phyloP scores from a whole-genome alignment of 176 grass and related monocot genomes.

The Hsuehochloa calcarea region DNA sequence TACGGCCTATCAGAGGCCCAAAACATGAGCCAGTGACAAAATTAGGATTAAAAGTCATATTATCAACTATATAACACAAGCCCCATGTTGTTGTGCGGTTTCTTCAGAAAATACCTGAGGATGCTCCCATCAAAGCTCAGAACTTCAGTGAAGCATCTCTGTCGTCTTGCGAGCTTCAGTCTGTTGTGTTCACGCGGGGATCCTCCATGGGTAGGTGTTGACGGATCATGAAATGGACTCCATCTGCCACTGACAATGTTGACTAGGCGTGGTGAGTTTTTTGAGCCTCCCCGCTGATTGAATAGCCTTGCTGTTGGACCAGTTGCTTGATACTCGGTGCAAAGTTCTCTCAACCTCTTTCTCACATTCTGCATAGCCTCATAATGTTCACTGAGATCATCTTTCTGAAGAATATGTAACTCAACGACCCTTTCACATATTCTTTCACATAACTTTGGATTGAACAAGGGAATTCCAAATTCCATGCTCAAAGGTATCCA shows the following conservation, averaged over 20 bases:
- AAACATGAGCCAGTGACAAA: neutral
- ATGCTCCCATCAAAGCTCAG: constrained; percentile 90
- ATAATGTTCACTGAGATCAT: constrained; percentile 59
- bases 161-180: constrained; percentile 58
- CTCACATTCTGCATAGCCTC: constrained; percentile 81
- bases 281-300: constrained; percentile 54
- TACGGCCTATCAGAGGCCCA: constrained; percentile 50
- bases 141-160: constrained; percentile 74
- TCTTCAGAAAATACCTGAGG: constrained; percentile 55
- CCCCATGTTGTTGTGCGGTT: neutral
- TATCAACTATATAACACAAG: neutral
- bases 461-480: constrained; percentile 89
- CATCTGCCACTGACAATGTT: constrained; percentile 81
- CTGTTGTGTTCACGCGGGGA: constrained; percentile 39
- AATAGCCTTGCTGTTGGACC: constrained; percentile 74
- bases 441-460: constrained; percentile 74
- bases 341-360: constrained; percentile 69
- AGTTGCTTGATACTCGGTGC: constrained; percentile 82
- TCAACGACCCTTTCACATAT: constrained; percentile 73
- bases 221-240: constrained; percentile 59
- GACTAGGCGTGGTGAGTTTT: constrained; percentile 52
- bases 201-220: constrained; percentile 37
- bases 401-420: constrained; percentile 66
- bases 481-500: constrained; percentile 92
- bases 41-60: neutral